Percentiles rank a stretch among this genome's conserved stretches.
phyloP scores from a whole-genome alignment of 73 alveolate genomes.

The Breviolum minutum region DNA sequence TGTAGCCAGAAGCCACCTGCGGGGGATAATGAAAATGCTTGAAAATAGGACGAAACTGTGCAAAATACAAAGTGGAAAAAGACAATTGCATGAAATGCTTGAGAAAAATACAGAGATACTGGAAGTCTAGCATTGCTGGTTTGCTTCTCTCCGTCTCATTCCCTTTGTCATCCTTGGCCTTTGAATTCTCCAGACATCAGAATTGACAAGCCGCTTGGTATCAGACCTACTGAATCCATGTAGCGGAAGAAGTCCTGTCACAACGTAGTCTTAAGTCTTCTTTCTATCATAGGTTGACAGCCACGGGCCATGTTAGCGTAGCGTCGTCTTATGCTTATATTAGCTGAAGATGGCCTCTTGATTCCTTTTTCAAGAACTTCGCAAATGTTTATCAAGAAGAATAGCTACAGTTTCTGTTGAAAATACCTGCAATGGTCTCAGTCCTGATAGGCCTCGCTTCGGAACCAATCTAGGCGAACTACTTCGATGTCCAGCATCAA shows the following conservation, averaged over 20 bases:
- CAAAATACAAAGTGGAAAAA: too few relatives aligned
- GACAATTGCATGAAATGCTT: too few relatives aligned
- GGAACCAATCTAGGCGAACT: conserved; percentile 75
- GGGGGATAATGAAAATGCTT: too few relatives aligned
- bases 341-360: too few relatives aligned
- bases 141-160: too few relatives aligned
- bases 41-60: too few relatives aligned
- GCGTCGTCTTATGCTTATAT: background rate
- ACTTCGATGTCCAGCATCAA: conserved; percentile 91
- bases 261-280: background rate
- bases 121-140: too few relatives aligned
- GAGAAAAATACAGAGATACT: too few relatives aligned
- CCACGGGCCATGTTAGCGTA: too few relatives aligned
- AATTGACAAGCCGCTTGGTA: background rate
- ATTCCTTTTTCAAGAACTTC: too few relatives aligned
- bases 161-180: background rate
- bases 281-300: background rate
- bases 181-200: background rate
- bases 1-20: conserved; percentile 89
- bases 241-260: conserved; percentile 65
- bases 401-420: background rate
- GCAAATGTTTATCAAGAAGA: too few relatives aligned
- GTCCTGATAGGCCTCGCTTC: conserved; percentile 63
- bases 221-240: conserved; percentile 65
- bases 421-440: background rate